A percentile compares a stretch with the other conserved stretches of the same genome.
These are phyloP conservation scores for Leucocoprinus sp. DNA, from an alignment of 768 basidiomycete genomes.

Conservation along the genomic window DNA sequence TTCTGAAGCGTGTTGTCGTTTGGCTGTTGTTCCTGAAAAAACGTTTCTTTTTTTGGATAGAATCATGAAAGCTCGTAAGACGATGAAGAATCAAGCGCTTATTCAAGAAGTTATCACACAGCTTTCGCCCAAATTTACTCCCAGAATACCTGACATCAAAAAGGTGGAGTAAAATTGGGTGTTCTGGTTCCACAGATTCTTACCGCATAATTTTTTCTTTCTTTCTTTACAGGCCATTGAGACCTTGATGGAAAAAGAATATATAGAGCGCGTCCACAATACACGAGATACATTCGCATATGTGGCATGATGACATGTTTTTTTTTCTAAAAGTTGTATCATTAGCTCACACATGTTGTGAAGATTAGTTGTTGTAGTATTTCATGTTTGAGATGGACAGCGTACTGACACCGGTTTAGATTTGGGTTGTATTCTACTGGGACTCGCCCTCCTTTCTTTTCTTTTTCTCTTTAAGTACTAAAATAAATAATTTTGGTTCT, in stretches of 20 bases:
- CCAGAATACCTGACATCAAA: conserved; percentile 95
- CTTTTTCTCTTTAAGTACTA: no score
- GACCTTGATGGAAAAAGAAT: conserved; percentile 91
- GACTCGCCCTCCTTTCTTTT: not conserved
- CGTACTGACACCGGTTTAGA: not conserved
- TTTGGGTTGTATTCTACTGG: not conserved
- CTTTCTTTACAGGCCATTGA: conserved; percentile 68
- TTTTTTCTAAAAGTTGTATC: no score
- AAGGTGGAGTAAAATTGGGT: conserved; percentile 44
- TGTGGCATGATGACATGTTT: conserved; percentile 48
- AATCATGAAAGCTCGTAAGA: conserved; percentile 94
- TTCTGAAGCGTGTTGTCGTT: not conserved
- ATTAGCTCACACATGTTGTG: no score
- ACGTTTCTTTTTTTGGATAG: conserved; percentile 27
- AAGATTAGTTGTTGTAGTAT: conserved; percentile 1
- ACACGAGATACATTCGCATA: conserved; percentile 84
- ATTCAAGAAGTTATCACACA: conserved; percentile 89
- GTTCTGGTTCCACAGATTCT: not conserved
- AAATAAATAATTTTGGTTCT: no score
- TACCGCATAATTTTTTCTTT: no score
- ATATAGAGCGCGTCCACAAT: conserved; percentile 90
- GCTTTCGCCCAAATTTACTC: conserved; percentile 81
- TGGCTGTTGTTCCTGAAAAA: conserved; percentile 1
- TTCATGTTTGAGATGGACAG: not conserved
- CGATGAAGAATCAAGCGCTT: conserved; percentile 87